Conservation (phyloP, 1,139 yeast species). For the Lodderomyces orthopsilosis region DNA sequence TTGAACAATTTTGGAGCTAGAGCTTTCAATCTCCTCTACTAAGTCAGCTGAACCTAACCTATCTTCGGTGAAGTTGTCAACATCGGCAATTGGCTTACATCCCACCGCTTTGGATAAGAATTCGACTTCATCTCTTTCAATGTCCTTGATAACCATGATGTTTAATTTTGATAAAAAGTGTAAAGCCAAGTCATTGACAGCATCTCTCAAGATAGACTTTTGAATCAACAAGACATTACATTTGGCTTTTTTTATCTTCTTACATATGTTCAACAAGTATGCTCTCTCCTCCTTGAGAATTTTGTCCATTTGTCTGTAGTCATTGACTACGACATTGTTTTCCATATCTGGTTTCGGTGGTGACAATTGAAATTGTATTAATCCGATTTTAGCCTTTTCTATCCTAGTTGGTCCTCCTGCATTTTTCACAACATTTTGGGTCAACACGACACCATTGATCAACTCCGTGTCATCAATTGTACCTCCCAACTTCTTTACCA, state of each 20-base stretch:
- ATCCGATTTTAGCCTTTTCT: constrained; percentile 90
- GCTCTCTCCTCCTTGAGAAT: constrained; percentile 97
- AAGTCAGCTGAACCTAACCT: constrained; percentile 89
- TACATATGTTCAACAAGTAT: constrained; percentile 88
- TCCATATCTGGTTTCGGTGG: constrained; percentile 99
- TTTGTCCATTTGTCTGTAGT: constrained; percentile 98
- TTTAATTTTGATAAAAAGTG: constrained; percentile 91
- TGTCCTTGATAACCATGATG: constrained; percentile 91
- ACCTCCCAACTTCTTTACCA: constrained; percentile 93
- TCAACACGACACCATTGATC: constrained; percentile 88
- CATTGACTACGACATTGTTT: constrained; percentile 94
- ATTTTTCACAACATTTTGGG: constrained; percentile 82
- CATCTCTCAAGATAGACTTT: constrained; percentile 93
- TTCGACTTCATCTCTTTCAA: constrained; percentile 95
- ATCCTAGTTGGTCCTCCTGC: constrained; percentile 97
- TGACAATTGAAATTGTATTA: constrained; percentile 92
- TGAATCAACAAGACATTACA: constrained; percentile 93
- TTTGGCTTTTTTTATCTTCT: constrained; percentile 92
- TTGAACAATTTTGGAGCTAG: constrained; percentile 89
- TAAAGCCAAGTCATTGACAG: constrained; percentile 92
- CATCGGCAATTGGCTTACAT: constrained; percentile 94
- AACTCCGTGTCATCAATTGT: constrained; percentile 95
- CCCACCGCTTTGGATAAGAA: constrained; percentile 89
- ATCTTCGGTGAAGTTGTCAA: constrained; percentile 89
- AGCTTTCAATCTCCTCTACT: constrained; percentile 87